Evolutionary conservation across 495 filamentous ascomycete species (phyloP).

Genomic region (Letharia lupina): DNA sequence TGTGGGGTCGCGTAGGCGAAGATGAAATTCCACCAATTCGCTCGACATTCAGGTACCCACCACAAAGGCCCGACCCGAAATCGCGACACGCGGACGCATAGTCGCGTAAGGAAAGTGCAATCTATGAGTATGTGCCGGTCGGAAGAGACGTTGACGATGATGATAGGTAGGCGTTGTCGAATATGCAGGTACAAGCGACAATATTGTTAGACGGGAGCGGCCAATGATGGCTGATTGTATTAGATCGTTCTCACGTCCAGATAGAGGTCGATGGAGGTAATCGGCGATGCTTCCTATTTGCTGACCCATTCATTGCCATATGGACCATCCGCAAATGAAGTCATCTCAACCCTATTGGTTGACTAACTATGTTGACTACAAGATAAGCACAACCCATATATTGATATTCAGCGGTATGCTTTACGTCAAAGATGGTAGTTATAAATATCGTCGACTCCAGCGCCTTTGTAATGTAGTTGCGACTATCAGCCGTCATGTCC

Average conservation of each 20-base stretch:
- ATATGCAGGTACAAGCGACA: background rate
- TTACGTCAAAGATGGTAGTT: background rate
- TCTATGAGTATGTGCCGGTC: too few species aligned
- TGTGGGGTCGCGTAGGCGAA: background rate
- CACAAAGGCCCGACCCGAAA: background rate
- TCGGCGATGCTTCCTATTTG: background rate
- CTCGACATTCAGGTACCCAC: background rate
- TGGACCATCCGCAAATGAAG: background rate
- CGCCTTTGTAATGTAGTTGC: too few species aligned
- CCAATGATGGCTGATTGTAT: background rate
- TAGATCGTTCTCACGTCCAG: background rate
- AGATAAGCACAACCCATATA: background rate
- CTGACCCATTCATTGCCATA: background rate
- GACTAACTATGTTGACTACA: too few species aligned
- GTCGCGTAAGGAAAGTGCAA: background rate
- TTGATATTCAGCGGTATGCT: too few species aligned
- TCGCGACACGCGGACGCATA: background rate
- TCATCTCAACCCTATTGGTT: background rate
- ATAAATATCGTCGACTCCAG: too few species aligned
- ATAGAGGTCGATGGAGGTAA: background rate
- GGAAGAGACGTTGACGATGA: background rate
- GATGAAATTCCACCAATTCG: background rate
- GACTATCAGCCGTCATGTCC: too few species aligned
- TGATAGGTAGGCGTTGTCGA: background rate
- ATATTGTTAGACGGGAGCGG: background rate